Percentiles rank a stretch among this genome's conserved stretches.
Conservation (phyloP, 331 rosid species). For the Acacia concinna region DNA sequence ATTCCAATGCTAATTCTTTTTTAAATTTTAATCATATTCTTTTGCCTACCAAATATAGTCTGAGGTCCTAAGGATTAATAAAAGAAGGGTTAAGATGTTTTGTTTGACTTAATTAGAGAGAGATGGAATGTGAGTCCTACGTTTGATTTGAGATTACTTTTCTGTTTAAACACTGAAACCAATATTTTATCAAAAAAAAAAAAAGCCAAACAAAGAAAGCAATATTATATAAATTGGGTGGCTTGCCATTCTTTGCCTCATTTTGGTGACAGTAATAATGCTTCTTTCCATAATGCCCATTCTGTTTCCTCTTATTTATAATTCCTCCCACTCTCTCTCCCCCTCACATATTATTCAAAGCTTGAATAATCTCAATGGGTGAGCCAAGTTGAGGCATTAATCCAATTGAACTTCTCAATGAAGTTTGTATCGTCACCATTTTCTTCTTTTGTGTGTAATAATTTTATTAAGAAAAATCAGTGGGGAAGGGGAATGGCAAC, state of each 20-base stretch:
- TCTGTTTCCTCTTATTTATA: conserved; percentile 20
- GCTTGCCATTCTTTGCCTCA: conserved; percentile 7
- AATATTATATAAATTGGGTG: neutral
- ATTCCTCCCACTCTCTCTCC: conserved; percentile 26
- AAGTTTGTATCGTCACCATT: neutral
- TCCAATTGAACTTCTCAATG: conserved; percentile 15
- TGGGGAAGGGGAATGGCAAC: neutral
- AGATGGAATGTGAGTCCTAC: neutral
- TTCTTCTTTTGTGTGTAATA: neutral
- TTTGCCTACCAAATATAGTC: neutral
- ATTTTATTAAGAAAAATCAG: neutral
- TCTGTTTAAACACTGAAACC: conserved; percentile 18
- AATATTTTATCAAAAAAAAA: neutral
- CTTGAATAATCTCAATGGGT: conserved; percentile 23
- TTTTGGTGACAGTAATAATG: conserved; percentile 22
- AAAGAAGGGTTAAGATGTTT: conserved; percentile 6
- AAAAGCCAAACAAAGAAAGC: too few relatives aligned
- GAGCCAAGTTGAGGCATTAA: conserved; percentile 10
- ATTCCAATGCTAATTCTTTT: neutral
- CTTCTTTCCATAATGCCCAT: conserved; percentile 4
- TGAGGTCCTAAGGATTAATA: neutral
- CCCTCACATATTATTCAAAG: conserved; percentile 18
- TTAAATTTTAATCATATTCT: neutral
- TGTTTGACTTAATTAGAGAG: conserved; percentile 25
- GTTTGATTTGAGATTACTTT: neutral